A percentile compares a stretch with the other conserved stretches of the same genome.
phyloP scores from a whole-genome alignment of 805 yeast species.

The Cyberlindnera suaveolens region DNA sequence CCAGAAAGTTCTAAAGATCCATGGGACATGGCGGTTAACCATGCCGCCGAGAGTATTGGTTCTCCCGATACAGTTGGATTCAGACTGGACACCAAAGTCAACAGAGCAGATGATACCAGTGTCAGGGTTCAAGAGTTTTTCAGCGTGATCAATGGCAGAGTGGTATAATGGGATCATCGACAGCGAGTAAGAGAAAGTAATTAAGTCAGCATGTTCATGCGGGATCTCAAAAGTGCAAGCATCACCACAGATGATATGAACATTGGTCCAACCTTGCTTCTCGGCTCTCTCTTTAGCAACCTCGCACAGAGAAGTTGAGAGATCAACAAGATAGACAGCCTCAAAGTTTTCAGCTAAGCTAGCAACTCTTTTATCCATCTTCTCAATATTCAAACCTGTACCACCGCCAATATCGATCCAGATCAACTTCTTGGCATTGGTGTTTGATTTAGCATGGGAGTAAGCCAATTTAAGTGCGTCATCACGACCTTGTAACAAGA shows the following conservation, averaged over 20 bases:
- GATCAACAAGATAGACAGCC: conserved; percentile 66
- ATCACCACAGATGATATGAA: conserved; percentile 64
- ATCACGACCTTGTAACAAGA: conserved; percentile 65
- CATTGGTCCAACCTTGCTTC: conserved; percentile 46
- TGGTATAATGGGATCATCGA: conserved; percentile 84
- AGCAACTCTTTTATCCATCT: conserved; percentile 51
- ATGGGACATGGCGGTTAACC: conserved; percentile 63
- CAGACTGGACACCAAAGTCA: conserved; percentile 75
- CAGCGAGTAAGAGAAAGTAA: conserved; percentile 74
- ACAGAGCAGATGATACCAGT: conserved; percentile 64
- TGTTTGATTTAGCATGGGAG: conserved; percentile 39
- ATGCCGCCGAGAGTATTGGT: conserved; percentile 72
- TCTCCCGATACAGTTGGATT: conserved; percentile 58
- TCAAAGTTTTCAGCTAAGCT: conserved; percentile 38
- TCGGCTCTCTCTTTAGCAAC: conserved; percentile 58
- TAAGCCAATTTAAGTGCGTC: conserved; percentile 54
- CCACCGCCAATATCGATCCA: conserved; percentile 88
- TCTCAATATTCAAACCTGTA: conserved; percentile 76
- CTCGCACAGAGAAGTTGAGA: conserved; percentile 71
- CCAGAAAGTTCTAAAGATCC: conserved; percentile 80
- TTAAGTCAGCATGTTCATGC: conserved; percentile 50
- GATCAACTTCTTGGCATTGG: conserved; percentile 34
- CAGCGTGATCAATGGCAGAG: conserved; percentile 69
- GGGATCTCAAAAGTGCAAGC: conserved; percentile 65
- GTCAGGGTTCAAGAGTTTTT: conserved; percentile 40